Conservation (phyloP, 805 yeast species). For the Starmerella davenportii region DNA sequence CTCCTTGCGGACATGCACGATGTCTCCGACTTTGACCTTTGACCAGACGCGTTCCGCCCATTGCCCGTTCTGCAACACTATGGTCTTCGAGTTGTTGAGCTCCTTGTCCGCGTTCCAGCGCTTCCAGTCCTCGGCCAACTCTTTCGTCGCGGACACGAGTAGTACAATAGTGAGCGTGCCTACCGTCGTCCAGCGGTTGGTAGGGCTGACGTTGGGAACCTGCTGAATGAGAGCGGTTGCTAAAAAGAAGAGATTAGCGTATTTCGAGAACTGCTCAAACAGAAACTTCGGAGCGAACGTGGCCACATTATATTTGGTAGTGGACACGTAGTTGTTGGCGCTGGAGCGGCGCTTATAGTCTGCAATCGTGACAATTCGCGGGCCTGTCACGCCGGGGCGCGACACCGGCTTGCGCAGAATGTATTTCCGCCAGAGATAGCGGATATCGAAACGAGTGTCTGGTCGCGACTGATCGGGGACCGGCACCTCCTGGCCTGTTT, state of each 20-base stretch:
- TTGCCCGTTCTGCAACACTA: slow-evolving; percentile 39
- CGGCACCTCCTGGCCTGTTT: too few relatives aligned
- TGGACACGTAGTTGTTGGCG: slow-evolving; percentile 66
- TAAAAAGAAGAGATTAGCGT: slow-evolving; percentile 84
- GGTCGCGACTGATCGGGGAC: too few relatives aligned
- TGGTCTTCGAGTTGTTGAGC: slow-evolving; percentile 58
- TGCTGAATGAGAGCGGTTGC: slow-evolving; percentile 90
- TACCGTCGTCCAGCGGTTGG: slow-evolving; percentile 86
- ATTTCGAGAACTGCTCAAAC: slow-evolving; percentile 91
- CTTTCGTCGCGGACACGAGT: slow-evolving; percentile 81
- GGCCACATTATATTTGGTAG: slow-evolving; percentile 85
- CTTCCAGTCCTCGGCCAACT: slow-evolving; percentile 74
- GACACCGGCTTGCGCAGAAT: slow-evolving; percentile 17
- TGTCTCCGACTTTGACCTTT: slow-evolving; percentile 77
- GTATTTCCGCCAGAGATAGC: slow-evolving; percentile 19
- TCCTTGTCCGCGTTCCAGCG: slow-evolving; percentile 80
- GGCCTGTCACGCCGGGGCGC: slow-evolving; percentile 17
- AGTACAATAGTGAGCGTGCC: slow-evolving; percentile 77
- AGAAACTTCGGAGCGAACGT: slow-evolving; percentile 89
- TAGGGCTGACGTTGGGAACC: slow-evolving; percentile 91
- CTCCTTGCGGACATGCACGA: slow-evolving; percentile 66
- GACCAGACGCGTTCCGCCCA: slow-evolving; percentile 65
- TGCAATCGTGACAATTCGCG: neutral
- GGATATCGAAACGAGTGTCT: slow-evolving; percentile 25
- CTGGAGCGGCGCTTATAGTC: neutral